Percentiles rank a stretch among this genome's conserved stretches.
Evolutionary conservation across 148 eudicot species (phyloP).

Genomic region (Mesembryanthemum crystallinum): DNA sequence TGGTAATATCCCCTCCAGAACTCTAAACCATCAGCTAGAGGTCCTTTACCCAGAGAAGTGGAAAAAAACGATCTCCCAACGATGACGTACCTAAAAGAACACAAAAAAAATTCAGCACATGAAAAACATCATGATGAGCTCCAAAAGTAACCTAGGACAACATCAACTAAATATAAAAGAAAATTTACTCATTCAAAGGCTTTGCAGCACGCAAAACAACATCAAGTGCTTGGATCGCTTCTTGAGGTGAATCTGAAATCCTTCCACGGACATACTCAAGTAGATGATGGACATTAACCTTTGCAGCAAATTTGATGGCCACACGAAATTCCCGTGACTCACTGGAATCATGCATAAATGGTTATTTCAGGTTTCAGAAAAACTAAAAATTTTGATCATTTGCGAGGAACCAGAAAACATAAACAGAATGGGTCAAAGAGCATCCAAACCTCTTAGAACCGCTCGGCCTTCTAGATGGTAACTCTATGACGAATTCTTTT

Average conservation of each 20-base stretch:
- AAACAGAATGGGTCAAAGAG: not conserved
- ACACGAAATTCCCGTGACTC: slow-evolving; percentile 50
- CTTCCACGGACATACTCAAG: slow-evolving; percentile 42
- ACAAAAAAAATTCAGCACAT: not conserved
- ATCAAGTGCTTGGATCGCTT: slow-evolving; percentile 73
- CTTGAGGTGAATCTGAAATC: slow-evolving; percentile 55
- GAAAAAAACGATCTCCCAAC: slow-evolving; percentile 76
- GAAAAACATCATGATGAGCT: not conserved
- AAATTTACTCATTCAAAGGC: slow-evolving; percentile 22
- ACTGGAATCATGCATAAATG: slow-evolving; percentile 31
- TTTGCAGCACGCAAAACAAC: slow-evolving; percentile 56
- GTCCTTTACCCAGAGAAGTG: slow-evolving; percentile 27
- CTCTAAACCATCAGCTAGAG: slow-evolving; percentile 55
- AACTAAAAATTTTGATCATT: not conserved
- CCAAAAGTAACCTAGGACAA: not conserved
- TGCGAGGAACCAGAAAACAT: not conserved
- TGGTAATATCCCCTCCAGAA: slow-evolving; percentile 86
- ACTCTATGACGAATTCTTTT: slow-evolving; percentile 50
- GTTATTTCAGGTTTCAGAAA: not conserved
- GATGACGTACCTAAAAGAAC: slow-evolving; percentile 37
- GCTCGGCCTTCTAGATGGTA: slow-evolving; percentile 27
- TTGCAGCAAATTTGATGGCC: slow-evolving; percentile 54
- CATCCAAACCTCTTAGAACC: slow-evolving; percentile 22
- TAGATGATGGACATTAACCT: slow-evolving; percentile 43
- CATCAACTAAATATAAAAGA: not conserved